Evolutionary conservation across 495 filamentous ascomycete genomes (phyloP), one percentile per base, ranked within the genome.

Genomic region (Xylaria longipes): DNA sequence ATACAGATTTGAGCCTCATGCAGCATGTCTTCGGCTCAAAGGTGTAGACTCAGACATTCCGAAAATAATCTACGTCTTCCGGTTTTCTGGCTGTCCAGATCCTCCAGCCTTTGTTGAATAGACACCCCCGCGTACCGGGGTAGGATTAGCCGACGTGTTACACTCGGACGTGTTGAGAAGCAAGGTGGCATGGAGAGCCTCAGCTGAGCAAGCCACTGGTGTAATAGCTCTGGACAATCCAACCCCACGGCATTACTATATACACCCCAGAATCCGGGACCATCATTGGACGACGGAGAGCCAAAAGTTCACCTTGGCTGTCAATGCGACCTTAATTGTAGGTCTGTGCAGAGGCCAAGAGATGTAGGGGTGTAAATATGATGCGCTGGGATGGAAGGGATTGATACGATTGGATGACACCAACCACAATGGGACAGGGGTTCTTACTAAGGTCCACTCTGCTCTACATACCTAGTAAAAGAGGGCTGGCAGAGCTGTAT

Each of bases 191-290:
- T 4, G 27, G 29, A 66, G 64, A 52, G 45, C 45, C 46, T 66
- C 64, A 52, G 45, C 46, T 66, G 27, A 56, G 65, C 31, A 67
- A 56, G 65, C 65, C 65, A 67, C 46, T 1, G 33, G 35, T 14
- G 65, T 52, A 15, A 33, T 37, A 31, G 22, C 46, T 54, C 43
- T 41, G 50, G n/a, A 17, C 11, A 50, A 56, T 66, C 7, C 7
- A n/a, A 15, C 7, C 27, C 27, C 58, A 41, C 41, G 15, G 17
- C 39, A 22, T 25, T 37, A 17, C 33, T n/a, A n/a, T n/a, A n/a
- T n/a, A n/a, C n/a, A n/a, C n/a, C n/a, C n/a, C n/a, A 8, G 35
- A 43, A 62, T n/a, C 35, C 33, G 8, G 6, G 58, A 22, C n/a
- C 33, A 43, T 7, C n/a, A 41, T 39, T 39, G 60, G 60, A 41